Evolutionary conservation across 2,329 filamentous ascomycete genomes (phyloP), one percentile per base, ranked within the genome.

Genomic region (Talaromyces amestolkiae): DNA sequence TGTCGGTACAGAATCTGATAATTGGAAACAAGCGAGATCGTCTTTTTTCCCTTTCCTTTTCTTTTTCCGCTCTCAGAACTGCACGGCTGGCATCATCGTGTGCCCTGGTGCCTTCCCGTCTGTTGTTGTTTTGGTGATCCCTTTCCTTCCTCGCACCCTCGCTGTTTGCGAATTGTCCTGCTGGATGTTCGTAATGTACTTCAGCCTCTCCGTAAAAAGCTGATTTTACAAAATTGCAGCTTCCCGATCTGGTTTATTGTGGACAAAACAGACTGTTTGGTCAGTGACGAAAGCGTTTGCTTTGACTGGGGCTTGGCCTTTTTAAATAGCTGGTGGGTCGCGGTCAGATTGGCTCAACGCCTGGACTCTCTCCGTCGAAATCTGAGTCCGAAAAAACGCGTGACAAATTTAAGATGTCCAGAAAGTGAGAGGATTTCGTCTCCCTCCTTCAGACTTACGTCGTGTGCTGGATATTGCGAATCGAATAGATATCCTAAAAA

Each of bases 11-110:
- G 41, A 31, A 8, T 60, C 27, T 19, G 37, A 47, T 10, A 39
- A 19, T 19, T 11, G 19, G 24, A 22, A 24, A 54, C 27, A 43
- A 43, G 37, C n/a, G n/a, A 54, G n/a, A n/a, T 10, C 41, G 24
- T 41, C 6, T 45, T 41, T 33, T 17, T 33, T 39, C 15, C 39
- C 51, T 15, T 58, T 31, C 5, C 17, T 45, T 53, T 58, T 22
- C 43, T 19, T 54, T 41, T 43, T 22, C 35, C 45, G n/a, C 24
- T 58, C 56, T 59, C 63, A 64, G 63, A 33, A 53, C 33, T 53
- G 63, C 17, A 49, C 63, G 22, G 56, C 43, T 33, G 63, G 41
- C 47, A 35, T 31, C 63, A 64, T 64, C 43, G 31, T 64, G 31
- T 37, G 53, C 43, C 39, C 27, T 24, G 15, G 51, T 58, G 37